Conservation (phyloP, 2,329 filamentous ascomycete genomes). For the Furcasterigmium furcatum region DNA sequence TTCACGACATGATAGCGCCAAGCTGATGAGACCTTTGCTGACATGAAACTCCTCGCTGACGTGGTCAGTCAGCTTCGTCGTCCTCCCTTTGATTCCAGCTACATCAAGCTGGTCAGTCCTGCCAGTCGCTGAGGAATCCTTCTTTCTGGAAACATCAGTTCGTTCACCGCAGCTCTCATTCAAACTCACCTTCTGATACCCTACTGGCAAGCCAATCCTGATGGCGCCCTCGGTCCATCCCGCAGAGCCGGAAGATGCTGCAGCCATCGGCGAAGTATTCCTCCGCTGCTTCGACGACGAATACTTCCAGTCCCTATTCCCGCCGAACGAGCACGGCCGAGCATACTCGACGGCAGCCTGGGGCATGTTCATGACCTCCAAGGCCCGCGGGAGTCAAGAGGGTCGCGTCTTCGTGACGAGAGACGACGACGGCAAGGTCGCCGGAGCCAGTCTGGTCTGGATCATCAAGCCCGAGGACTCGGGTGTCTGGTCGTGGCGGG, state of each 20-base stretch:
- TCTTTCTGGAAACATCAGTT: too few species aligned
- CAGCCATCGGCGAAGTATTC: conserved; percentile 8
- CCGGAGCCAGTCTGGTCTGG: conserved; percentile 6
- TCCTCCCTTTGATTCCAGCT: too few species aligned
- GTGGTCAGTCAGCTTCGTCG: too few species aligned
- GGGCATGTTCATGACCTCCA: conserved; percentile 6
- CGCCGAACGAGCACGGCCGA: conserved; percentile 9
- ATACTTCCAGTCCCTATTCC: conserved; percentile 8
- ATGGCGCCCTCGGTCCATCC: conserved; percentile 4
- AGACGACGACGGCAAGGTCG: conserved; percentile 5
- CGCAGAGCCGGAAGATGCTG: conserved; percentile 6
- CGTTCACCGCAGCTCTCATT: too few species aligned
- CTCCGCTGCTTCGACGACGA: conserved; percentile 10
- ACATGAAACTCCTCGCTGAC: too few species aligned
- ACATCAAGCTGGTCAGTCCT: too few species aligned
- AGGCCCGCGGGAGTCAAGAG: conserved; percentile 3
- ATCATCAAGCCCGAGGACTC: conserved; percentile 8
- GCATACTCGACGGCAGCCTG: conserved; percentile 6
- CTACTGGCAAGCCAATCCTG: too few species aligned
- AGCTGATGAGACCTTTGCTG: too few species aligned
- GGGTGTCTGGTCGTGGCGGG: conserved; percentile 8
- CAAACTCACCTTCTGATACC: too few species aligned
- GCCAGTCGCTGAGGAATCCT: too few species aligned
- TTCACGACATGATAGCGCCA: too few species aligned
- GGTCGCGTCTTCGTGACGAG: conserved; percentile 8